Conservation (phyloP, 1,139 yeast genomes). For the Sugiyamaella xylanicola region DNA sequence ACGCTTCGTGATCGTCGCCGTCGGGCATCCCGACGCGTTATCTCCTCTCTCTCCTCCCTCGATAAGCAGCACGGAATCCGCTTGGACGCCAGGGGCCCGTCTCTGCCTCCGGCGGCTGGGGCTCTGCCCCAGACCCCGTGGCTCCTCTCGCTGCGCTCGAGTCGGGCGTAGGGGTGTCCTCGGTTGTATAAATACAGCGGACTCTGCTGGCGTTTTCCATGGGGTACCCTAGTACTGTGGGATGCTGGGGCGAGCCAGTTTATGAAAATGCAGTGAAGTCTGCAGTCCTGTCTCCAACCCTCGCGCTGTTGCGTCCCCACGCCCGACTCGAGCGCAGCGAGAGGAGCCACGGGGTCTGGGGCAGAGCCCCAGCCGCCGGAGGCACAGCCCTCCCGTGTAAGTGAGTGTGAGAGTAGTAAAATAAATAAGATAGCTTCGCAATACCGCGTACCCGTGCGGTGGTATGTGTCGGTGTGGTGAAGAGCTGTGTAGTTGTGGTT, state of each 20-base stretch:
- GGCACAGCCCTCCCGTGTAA: background rate
- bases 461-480: too few species aligned
- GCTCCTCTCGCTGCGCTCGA: background rate
- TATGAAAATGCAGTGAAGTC: too few species aligned
- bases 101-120: constrained; percentile 1
- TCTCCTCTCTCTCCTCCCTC: background rate
- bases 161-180: too few species aligned
- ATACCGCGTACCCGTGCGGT: background rate
- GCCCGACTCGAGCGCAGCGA: background rate
- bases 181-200: too few species aligned
- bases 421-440: constrained; percentile 12
- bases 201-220: too few species aligned
- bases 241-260: too few species aligned
- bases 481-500: too few species aligned
- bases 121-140: background rate
- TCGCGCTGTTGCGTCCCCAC: too few species aligned
- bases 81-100: too few species aligned
- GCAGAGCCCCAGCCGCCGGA: background rate
- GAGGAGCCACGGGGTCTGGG: background rate
- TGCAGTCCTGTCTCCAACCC: too few species aligned
- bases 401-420: background rate
- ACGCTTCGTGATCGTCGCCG: too few species aligned
- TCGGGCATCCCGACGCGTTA: background rate
- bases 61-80: background rate
- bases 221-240: too few species aligned